Conservation (phyloP, 305 asterid species). For the Fraxinus greggii region DNA sequence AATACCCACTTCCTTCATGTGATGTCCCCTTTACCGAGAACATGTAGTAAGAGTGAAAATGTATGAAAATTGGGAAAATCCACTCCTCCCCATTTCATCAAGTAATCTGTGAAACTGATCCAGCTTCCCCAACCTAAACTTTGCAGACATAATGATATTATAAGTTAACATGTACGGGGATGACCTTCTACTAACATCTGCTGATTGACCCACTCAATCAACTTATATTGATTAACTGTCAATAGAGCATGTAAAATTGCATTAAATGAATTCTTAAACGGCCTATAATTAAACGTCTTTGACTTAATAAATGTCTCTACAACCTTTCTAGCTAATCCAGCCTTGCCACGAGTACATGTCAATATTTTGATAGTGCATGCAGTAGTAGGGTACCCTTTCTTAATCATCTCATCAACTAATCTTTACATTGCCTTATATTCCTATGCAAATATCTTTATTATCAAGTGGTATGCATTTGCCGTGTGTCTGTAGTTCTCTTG, state of each 20-base stretch:
- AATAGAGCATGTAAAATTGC: constrained; percentile 77
- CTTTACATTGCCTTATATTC: constrained; percentile 92
- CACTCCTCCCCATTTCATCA: constrained; percentile 75
- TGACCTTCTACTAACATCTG: constrained; percentile 75
- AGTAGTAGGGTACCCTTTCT: constrained; percentile 68
- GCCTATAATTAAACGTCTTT: constrained; percentile 71
- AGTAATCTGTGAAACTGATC: constrained; percentile 70
- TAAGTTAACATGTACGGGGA: constrained; percentile 77
- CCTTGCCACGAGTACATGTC: constrained; percentile 84
- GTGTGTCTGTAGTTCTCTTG: constrained; percentile 74
- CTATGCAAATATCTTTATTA: constrained; percentile 77
- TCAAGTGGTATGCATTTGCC: constrained; percentile 52
- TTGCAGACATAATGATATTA: constrained; percentile 78
- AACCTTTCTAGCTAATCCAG: constrained; percentile 77
- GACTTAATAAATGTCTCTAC: constrained; percentile 85
- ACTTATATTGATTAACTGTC: constrained; percentile 55
- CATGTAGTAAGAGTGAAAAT: constrained; percentile 76
- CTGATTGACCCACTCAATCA: constrained; percentile 89
- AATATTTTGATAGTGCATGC: constrained; percentile 80
- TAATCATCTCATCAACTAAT: constrained; percentile 75
- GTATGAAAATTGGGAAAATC: constrained; percentile 83
- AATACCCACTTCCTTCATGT: constrained; percentile 76
- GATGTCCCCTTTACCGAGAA: constrained; percentile 76
- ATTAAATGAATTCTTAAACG: constrained; percentile 69
- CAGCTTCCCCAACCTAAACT: constrained; percentile 73